phyloP scores from a whole-genome alignment of 352 stramenopile species.

The Bremia lactucae region DNA sequence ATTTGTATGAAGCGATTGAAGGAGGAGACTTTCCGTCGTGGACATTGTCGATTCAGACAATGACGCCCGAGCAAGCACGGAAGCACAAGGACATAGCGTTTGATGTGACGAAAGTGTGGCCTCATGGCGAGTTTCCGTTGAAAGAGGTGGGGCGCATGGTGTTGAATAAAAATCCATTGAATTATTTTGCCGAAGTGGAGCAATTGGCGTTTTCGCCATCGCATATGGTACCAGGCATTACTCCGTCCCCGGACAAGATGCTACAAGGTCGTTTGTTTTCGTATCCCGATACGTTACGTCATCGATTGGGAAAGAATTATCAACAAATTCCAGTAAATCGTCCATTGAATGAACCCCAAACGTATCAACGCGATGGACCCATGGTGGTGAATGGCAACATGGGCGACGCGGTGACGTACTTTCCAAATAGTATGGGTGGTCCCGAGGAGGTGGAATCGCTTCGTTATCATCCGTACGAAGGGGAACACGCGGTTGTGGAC shows the following conservation, averaged over 20 bases:
- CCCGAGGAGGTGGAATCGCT: constrained; percentile 21
- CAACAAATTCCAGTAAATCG: constrained; percentile 84
- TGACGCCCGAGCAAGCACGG: constrained; percentile 56
- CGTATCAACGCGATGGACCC: constrained; percentile 66
- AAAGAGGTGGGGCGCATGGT: constrained; percentile 67
- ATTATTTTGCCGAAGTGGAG: constrained; percentile 89
- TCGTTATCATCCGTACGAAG: constrained; percentile 13
- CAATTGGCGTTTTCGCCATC: constrained; percentile 81
- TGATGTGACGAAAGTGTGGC: constrained; percentile 87
- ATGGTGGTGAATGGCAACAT: constrained; percentile 61
- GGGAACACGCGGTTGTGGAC: constrained; percentile 21
- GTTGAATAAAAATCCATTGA: constrained; percentile 78
- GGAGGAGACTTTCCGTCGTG: constrained; percentile 50
- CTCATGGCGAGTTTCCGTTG: constrained; percentile 71
- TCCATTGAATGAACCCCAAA: constrained; percentile 44
- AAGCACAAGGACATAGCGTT: constrained; percentile 62
- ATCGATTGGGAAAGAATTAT: constrained; percentile 86
- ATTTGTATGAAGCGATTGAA: constrained; percentile 83
- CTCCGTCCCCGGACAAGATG: constrained; percentile 83
- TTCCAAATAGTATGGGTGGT: constrained; percentile 52
- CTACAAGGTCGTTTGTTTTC: constrained; percentile 82
- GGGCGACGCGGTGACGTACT: constrained; percentile 58
- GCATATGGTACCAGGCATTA: constrained; percentile 84
- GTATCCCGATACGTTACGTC: constrained; percentile 81
- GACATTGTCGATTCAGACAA: constrained; percentile 84